phyloP scores from a whole-genome alignment of 2,329 filamentous ascomycete genomes.

The Dothistroma septosporum region DNA sequence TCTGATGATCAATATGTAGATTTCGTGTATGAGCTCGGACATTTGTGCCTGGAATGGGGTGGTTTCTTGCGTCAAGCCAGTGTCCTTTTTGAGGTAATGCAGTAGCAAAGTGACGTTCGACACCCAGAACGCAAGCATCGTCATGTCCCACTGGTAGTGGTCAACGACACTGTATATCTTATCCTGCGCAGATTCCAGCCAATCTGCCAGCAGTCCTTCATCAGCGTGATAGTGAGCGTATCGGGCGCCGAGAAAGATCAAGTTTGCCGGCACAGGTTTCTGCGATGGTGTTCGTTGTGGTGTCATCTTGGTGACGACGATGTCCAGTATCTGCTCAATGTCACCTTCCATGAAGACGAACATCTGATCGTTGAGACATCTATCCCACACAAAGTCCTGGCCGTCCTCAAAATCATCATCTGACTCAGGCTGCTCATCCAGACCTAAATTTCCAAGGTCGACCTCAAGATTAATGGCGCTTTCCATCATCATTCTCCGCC shows the following conservation, averaged over 20 bases:
- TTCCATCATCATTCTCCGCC: slow-evolving; percentile 97
- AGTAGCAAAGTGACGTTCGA: slow-evolving; percentile 93
- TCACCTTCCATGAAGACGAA: slow-evolving; percentile 98
- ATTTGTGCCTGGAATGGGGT: slow-evolving; percentile 88
- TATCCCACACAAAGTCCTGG: slow-evolving; percentile 93
- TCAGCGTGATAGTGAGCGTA: slow-evolving; percentile 97
- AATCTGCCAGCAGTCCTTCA: slow-evolving; percentile 71
- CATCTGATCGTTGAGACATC: slow-evolving; percentile 96
- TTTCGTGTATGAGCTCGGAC: slow-evolving; percentile 93
- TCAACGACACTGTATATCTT: slow-evolving; percentile 98
- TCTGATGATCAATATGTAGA: slow-evolving; percentile 94
- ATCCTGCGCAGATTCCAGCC: slow-evolving; percentile 83
- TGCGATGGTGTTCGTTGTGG: slow-evolving; percentile 93
- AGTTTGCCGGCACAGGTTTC: slow-evolving; percentile 94
- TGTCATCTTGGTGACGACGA: slow-evolving; percentile 97
- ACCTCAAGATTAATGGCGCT: slow-evolving; percentile 91
- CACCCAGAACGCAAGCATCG: slow-evolving; percentile 96
- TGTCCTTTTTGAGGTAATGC: slow-evolving; percentile 94
- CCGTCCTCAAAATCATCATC: slow-evolving; percentile 80
- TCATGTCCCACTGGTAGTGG: slow-evolving; percentile 97
- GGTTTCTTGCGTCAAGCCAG: slow-evolving; percentile 73
- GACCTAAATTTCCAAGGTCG: slow-evolving; percentile 87
- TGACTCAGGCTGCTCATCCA: slow-evolving; percentile 93
- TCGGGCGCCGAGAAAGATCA: slow-evolving; percentile 89
- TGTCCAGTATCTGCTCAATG: slow-evolving; percentile 84